A percentile compares a stretch with the other conserved stretches of the same genome.
Evolutionary conservation across 768 basidiomycete genomes (phyloP).

Genomic region (Calocera cornea): DNA sequence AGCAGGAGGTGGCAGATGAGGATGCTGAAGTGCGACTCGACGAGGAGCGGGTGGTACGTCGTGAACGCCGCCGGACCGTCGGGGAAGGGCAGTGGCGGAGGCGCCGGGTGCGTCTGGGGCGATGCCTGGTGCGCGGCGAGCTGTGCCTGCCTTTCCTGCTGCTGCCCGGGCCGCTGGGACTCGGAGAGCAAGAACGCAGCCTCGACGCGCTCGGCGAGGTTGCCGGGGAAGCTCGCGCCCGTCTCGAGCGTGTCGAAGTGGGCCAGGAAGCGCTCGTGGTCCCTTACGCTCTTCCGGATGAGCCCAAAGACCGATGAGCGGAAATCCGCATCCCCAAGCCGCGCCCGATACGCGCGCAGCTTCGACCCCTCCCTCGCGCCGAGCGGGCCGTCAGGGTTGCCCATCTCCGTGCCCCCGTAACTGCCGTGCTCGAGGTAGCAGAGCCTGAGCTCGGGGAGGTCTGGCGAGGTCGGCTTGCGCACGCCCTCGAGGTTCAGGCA

Average conservation of each 20-base stretch:
- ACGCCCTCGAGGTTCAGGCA: slow-evolving; percentile 60
- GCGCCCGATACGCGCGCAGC: slow-evolving; percentile 44
- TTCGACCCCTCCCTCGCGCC: slow-evolving; percentile 47
- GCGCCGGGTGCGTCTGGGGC: slow-evolving; percentile 7
- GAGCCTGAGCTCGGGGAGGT: slow-evolving; percentile 56
- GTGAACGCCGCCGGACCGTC: slow-evolving; percentile 55
- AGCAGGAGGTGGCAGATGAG: slow-evolving; percentile 64
- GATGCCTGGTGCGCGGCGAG: slow-evolving; percentile 15
- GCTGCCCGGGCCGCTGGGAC: slow-evolving; percentile 43
- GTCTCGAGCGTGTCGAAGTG: slow-evolving; percentile 67
- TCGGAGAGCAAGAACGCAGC: slow-evolving; percentile 59
- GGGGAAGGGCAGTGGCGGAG: slow-evolving; percentile 25
- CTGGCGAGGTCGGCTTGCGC: slow-evolving; percentile 40
- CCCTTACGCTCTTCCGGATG: slow-evolving; percentile 62
- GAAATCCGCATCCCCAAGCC: slow-evolving; percentile 42
- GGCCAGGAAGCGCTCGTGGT: slow-evolving; percentile 70
- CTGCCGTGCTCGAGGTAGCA: slow-evolving; percentile 61
- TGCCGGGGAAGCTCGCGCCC: slow-evolving; percentile 16
- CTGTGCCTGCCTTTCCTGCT: slow-evolving; percentile 23
- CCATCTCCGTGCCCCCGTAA: slow-evolving; percentile 78
- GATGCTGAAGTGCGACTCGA: slow-evolving; percentile 74
- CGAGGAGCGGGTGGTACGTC: slow-evolving; percentile 79
- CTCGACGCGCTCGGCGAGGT: slow-evolving; percentile 43
- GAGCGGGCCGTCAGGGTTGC: slow-evolving; percentile 64
- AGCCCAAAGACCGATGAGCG: slow-evolving; percentile 46